Evolutionary conservation across 2,329 filamentous ascomycete genomes (phyloP).

Genomic region (Laburnicola sp.): DNA sequence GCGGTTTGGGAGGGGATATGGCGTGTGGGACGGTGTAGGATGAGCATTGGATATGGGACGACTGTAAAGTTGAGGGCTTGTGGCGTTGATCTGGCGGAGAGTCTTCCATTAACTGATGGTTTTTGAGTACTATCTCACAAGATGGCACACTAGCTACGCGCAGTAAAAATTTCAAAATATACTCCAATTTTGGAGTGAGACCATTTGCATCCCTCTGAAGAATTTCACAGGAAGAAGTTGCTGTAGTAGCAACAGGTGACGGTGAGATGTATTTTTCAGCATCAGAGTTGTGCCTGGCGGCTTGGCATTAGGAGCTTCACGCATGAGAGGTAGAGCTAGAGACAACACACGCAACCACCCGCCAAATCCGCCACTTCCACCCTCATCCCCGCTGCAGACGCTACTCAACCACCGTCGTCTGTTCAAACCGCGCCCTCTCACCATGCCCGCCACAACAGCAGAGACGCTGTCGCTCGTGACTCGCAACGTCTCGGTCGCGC

Average conservation of each 20-base stretch:
- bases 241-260: too few relatives aligned
- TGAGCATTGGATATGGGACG: slow-evolving; percentile 14
- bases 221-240: too few relatives aligned
- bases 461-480: slow-evolving; percentile 94
- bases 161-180: background rate
- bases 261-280: too few relatives aligned
- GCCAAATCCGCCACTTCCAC: slow-evolving; percentile 15
- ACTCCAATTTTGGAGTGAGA: background rate
- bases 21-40: slow-evolving; percentile 15
- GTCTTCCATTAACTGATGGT: slow-evolving; percentile 14
- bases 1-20: background rate
- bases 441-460: slow-evolving; percentile 93
- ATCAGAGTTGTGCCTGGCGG: slow-evolving; percentile 6
- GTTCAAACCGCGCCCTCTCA: slow-evolving; percentile 20
- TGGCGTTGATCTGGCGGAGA: background rate
- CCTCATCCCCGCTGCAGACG: slow-evolving; percentile 3
- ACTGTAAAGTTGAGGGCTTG: slow-evolving; percentile 1
- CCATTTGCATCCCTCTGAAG: too few relatives aligned
- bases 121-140: background rate
- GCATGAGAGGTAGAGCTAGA: slow-evolving; percentile 38
- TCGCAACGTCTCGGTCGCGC: slow-evolving; percentile 93
- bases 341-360: slow-evolving; percentile 21
- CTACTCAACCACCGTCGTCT: slow-evolving; percentile 8
- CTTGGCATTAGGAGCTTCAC: slow-evolving; percentile 34
- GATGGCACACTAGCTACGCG: background rate